These are phyloP conservation scores for Globisporangium abappressorium DNA, from an alignment of 352 stramenopile genomes.

Conservation along the genomic window DNA sequence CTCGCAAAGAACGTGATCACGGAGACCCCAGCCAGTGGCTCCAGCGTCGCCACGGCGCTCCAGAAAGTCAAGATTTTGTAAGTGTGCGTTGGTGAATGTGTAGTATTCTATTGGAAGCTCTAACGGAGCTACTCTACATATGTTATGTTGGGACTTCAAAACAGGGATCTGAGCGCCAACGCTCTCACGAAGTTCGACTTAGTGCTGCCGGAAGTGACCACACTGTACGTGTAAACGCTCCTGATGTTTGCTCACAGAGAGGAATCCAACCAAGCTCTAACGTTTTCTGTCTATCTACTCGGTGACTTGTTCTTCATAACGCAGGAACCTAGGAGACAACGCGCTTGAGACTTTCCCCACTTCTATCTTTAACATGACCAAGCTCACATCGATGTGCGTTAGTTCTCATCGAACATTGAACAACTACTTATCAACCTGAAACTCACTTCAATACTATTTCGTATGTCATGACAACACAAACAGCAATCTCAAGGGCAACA, in stretches of 20 bases:
- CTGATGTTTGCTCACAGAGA: not conserved
- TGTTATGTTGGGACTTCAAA: not conserved
- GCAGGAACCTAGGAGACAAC: conserved; percentile 52
- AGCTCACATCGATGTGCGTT: conserved; percentile 58
- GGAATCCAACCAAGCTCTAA: not conserved
- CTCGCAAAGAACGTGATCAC: conserved; percentile 57
- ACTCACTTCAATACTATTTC: not conserved
- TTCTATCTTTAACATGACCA: conserved; percentile 65
- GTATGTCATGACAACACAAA: not conserved
- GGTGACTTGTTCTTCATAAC: not conserved
- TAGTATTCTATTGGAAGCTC: not conserved
- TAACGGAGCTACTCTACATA: not conserved
- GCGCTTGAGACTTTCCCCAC: conserved; percentile 48
- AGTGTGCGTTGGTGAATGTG: conserved; percentile 5
- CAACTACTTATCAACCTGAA: not conserved
- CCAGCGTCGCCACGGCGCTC: conserved; percentile 33
- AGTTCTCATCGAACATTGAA: not conserved
- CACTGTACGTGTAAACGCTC: conserved; percentile 23
- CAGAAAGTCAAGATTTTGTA: conserved; percentile 45
- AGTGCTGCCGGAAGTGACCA: conserved; percentile 32
- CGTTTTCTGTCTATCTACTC: not conserved
- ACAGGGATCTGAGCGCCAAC: conserved; percentile 48
- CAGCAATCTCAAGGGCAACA: conserved; percentile 58
- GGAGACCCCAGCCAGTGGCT: conserved; percentile 31
- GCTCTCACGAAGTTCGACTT: conserved; percentile 42